A percentile compares a stretch with the other conserved stretches of the same genome.
These are phyloP conservation scores for Sarocladiaceae sp. DNA, from an alignment of 2,329 filamentous ascomycete genomes.

Conservation along the genomic window DNA sequence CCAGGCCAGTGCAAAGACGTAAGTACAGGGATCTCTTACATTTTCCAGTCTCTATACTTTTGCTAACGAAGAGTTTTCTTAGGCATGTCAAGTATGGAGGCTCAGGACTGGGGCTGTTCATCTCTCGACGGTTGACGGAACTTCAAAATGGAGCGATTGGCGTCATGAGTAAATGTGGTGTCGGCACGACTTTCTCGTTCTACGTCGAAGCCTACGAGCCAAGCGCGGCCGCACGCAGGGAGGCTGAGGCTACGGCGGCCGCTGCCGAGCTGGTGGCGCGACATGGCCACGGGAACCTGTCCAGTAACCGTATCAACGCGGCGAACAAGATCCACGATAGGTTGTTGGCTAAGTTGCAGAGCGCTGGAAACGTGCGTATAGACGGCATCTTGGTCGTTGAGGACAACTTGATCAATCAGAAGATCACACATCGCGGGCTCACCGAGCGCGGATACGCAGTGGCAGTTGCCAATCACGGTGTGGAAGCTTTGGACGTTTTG, in stretches of 20 bases:
- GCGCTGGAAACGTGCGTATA: slow-evolving; percentile 24
- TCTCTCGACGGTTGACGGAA: slow-evolving; percentile 74
- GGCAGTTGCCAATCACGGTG: slow-evolving; percentile 52
- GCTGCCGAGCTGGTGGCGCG: slow-evolving; percentile 23
- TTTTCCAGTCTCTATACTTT: too few relatives aligned
- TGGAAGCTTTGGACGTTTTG: slow-evolving; percentile 50
- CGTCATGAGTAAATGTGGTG: slow-evolving; percentile 61
- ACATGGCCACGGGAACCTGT: neutral
- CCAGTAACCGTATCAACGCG: neutral
- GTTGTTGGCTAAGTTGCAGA: slow-evolving; percentile 11
- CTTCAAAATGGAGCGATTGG: slow-evolving; percentile 78
- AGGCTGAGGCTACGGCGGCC: slow-evolving; percentile 34
- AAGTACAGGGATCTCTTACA: too few relatives aligned
- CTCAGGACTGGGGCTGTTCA: slow-evolving; percentile 74
- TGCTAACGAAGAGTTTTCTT: too few relatives aligned
- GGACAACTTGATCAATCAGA: slow-evolving; percentile 59
- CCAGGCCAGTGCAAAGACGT: slow-evolving; percentile 70
- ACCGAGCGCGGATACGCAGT: slow-evolving; percentile 45
- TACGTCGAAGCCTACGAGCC: slow-evolving; percentile 59
- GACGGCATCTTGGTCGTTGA: slow-evolving; percentile 52
- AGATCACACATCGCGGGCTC: slow-evolving; percentile 48
- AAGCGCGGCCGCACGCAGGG: slow-evolving; percentile 31
- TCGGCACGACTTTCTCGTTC: slow-evolving; percentile 73
- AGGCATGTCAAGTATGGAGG: slow-evolving; percentile 79
- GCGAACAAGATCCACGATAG: slow-evolving; percentile 1